Evolutionary conservation across 2,329 filamentous ascomycete species (phyloP), one percentile per base, ranked within the genome.

Genomic region (Talaromyces sp.): DNA sequence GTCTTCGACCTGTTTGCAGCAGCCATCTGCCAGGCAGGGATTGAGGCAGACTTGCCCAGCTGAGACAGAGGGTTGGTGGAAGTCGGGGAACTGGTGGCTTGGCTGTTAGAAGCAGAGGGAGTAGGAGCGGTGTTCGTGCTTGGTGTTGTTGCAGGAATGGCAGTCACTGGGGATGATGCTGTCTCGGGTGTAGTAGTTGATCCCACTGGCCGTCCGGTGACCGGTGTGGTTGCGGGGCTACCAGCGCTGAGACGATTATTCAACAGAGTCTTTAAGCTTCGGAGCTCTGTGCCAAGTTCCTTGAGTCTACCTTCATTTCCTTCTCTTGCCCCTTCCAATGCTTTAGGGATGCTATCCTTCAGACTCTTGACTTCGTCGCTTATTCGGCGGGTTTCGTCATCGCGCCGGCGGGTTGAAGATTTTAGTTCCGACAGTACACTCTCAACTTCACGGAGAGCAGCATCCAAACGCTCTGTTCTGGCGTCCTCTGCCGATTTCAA

Each of bases 181-280:
- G 70, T 56, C 35, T 73, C 66, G 48, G 75, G 68, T 9, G 70
- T 43, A 14, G 70, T 60, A 10, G 72, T 69, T 47, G 72, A 66
- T 67, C 72, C 71, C 54, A 74, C 66, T 63, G 74, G 71, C 27
- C 74, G 72, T 39, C 74, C 73, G 56, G 75, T 67, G 11, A 71
- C 68, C 52, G 78, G 74, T 60, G 74, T 63, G 65, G 70, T 68
- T 63, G 74, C 66, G 63, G 72, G 72, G 41, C 73, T 70, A 63
- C 72, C 69, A 65, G 72, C 75, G 67, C 81, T 79, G 52, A 89
- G 82, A 50, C 87, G 80, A 75, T 88, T 90, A 39, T 83, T 83
- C 60, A 99, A 87, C 62, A 99, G 83, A 2, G 91, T 91, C 84
- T 97, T 98, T 72, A 99, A 82, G 75, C 93, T 97, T 82, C 91